Percentiles rank a stretch among this genome's conserved stretches.
Conservation (phyloP, 345 rosid species). For the Eucalyptus pauciflora region DNA sequence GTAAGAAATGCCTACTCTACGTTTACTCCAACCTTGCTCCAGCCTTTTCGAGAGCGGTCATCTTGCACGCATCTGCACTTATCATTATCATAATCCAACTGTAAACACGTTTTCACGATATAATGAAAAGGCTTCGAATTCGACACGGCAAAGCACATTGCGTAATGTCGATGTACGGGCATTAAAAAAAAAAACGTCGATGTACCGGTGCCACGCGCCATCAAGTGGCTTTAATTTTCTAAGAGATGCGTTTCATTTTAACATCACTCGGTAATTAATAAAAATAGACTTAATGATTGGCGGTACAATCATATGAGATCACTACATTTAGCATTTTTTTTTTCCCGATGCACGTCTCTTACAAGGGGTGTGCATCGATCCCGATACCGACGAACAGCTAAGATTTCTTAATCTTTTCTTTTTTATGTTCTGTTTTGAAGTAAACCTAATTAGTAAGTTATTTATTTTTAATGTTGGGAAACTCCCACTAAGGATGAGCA, state of each 20-base stretch:
- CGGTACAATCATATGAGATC: neutral
- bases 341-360: neutral
- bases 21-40: neutral
- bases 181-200: neutral
- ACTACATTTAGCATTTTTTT: neutral
- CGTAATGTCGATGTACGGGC: neutral
- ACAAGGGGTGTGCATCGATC: too few relatives aligned
- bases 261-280: neutral
- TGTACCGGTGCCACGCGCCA: neutral
- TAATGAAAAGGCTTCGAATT: neutral
- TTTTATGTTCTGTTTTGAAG: neutral
- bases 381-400: fast-evolving
- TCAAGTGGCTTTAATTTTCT: neutral
- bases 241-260: neutral
- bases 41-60: neutral
- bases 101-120: neutral
- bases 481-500: neutral
- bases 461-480: neutral
- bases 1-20: neutral
- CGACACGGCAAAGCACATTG: neutral
- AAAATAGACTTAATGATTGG: neutral
- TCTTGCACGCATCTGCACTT: neutral
- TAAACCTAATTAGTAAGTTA: neutral
- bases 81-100: neutral
- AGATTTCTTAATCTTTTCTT: neutral